Evolutionary conservation across 108 stramenopile genomes (phyloP).

Genomic region (Nitzschia palea): DNA sequence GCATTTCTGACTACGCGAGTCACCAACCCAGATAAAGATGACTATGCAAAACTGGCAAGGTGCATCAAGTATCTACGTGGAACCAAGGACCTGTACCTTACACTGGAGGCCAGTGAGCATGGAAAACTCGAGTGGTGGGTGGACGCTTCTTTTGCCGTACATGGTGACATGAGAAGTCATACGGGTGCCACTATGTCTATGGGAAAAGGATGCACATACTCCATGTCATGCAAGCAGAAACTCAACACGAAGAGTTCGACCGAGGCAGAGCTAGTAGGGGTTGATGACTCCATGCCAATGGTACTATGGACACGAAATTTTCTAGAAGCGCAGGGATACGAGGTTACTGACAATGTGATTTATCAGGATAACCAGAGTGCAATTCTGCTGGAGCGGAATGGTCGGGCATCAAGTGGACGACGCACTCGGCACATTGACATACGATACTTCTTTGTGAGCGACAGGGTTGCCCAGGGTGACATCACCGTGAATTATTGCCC

Average conservation of each 20-base stretch:
- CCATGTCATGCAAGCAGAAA: constrained; percentile 37
- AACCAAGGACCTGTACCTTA: constrained; percentile 27
- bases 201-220: constrained; percentile 17
- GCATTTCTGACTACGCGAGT: constrained; percentile 55
- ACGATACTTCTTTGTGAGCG: constrained; percentile 44
- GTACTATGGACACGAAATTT: constrained; percentile 39
- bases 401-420: constrained; percentile 20
- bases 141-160: constrained; percentile 35
- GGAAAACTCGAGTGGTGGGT: constrained; percentile 19
- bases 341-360: constrained; percentile 22
- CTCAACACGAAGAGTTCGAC: constrained; percentile 46
- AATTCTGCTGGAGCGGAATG: constrained; percentile 43
- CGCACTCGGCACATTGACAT: constrained; percentile 36
- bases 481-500: constrained; percentile 42
- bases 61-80: constrained; percentile 39
- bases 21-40: constrained; percentile 33
- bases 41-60: constrained; percentile 38
- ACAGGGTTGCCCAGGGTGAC: constrained; percentile 26
- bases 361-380: constrained; percentile 53
- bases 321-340: constrained; percentile 43
- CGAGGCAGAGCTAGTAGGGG: constrained; percentile 17
- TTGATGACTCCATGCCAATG: constrained; percentile 24
- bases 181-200: constrained; percentile 26
- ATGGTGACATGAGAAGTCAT: constrained; percentile 22
- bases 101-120: constrained; percentile 15